Evolutionary conservation across 2,329 filamentous ascomycete genomes (phyloP).

Genomic region (Monosporascus sp.): DNA sequence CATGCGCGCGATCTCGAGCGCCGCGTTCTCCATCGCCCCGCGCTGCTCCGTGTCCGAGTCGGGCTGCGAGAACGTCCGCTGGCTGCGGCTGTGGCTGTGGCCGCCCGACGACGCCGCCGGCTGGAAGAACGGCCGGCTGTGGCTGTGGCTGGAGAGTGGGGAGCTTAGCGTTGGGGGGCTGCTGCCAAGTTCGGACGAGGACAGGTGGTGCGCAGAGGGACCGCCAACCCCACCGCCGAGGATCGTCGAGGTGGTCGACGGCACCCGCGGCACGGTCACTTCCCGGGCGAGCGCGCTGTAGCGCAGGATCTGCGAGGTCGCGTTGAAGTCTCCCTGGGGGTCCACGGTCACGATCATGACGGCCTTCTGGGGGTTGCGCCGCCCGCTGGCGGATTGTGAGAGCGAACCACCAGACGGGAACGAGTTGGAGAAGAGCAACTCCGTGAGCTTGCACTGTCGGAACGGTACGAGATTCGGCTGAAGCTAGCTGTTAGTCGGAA

Average conservation of each 20-base stretch:
- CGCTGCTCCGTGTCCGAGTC: conserved; percentile 48
- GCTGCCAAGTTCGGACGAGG: conserved; percentile 16
- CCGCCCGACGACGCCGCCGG: conserved; percentile 27
- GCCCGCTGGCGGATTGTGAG: conserved; percentile 37
- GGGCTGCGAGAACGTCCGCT: conserved; percentile 33
- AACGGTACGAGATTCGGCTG: conserved; percentile 72
- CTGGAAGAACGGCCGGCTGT: conserved; percentile 38
- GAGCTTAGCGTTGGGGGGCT: conserved; percentile 19
- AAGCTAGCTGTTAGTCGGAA: too few relatives aligned
- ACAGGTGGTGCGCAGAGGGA: background rate
- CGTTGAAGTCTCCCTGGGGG: conserved; percentile 89
- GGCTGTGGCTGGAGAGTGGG: conserved; percentile 18
- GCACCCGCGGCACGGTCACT: conserved; percentile 84
- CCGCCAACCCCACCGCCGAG: conserved; percentile 29
- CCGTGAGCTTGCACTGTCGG: conserved; percentile 79
- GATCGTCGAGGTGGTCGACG: conserved; percentile 74
- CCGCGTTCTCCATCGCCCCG: conserved; percentile 76
- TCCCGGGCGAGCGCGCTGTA: conserved; percentile 92
- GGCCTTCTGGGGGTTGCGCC: conserved; percentile 73
- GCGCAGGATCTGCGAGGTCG: conserved; percentile 89
- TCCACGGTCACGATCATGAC: conserved; percentile 97
- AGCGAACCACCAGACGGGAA: conserved; percentile 58
- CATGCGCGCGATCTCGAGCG: conserved; percentile 76
- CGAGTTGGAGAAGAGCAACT: conserved; percentile 82
- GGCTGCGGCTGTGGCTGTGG: conserved; percentile 16